Percentiles rank a stretch among this genome's conserved stretches.
These are phyloP conservation scores for Chaetothyriales sp. DNA, from an alignment of 2,329 filamentous ascomycete genomes.

Conservation along the genomic window DNA sequence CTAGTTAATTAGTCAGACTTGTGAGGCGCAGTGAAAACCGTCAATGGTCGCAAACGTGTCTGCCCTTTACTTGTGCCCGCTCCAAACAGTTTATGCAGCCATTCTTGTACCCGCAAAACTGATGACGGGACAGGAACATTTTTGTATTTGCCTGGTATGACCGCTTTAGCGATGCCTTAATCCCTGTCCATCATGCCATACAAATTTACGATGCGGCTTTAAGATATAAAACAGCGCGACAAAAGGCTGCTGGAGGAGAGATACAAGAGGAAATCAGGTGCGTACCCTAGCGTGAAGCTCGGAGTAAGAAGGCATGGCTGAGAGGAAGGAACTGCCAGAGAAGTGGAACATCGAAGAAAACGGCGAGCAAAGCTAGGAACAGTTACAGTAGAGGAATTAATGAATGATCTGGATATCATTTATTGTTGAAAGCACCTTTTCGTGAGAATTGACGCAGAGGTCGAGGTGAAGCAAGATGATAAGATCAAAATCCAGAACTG, in stretches of 20 bases:
- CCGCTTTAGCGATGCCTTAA: too few species aligned
- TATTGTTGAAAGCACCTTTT: conserved; percentile 32
- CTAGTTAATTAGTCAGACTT: too few species aligned
- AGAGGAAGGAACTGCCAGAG: conserved; percentile 25
- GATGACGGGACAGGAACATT: too few species aligned
- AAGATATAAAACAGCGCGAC: conserved; percentile 16
- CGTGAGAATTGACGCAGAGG: conserved; percentile 32
- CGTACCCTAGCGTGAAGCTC: conserved; percentile 29
- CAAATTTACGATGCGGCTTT: too few species aligned
- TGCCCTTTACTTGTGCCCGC: too few species aligned
- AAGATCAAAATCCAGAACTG: conserved; percentile 30
- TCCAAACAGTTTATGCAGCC: too few species aligned
- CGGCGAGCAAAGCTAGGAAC: conserved; percentile 36
- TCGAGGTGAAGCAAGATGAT: conserved; percentile 32
- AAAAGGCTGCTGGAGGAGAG: conserved; percentile 34
- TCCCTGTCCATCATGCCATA: too few species aligned
- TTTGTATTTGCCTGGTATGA: too few species aligned
- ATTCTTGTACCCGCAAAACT: too few species aligned
- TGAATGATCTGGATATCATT: conserved; percentile 29
- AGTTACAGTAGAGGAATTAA: conserved; percentile 35
- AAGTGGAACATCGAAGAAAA: conserved; percentile 30
- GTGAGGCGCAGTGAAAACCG: too few species aligned
- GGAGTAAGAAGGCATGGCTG: conserved; percentile 36
- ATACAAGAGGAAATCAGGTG: conserved; percentile 35
- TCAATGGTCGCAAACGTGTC: too few species aligned